Evolutionary conservation across 148 eudicot genomes (phyloP).

Genomic region (Drosera capensis): DNA sequence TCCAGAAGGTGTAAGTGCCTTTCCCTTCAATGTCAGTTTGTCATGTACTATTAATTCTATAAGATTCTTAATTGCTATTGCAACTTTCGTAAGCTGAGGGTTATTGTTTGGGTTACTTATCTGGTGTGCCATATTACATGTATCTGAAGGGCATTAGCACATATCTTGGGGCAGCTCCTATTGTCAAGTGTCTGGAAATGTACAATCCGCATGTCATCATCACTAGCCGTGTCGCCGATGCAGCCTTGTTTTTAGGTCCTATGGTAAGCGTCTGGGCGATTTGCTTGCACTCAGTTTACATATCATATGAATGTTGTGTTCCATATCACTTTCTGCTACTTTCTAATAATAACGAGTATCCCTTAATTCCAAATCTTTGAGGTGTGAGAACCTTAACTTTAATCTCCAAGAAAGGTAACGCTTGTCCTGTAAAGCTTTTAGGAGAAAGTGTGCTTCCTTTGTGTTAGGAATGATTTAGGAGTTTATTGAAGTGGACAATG

Average conservation of each 20-base stretch:
- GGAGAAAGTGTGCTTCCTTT: too few relatives aligned
- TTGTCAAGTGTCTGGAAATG: slow-evolving; percentile 72
- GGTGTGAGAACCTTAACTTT: too few relatives aligned
- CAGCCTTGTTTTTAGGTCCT: slow-evolving; percentile 86
- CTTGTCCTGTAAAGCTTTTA: too few relatives aligned
- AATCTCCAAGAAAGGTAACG: too few relatives aligned
- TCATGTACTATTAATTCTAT: not conserved
- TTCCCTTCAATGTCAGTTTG: not conserved
- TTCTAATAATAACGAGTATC: too few relatives aligned
- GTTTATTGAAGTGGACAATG: too few relatives aligned
- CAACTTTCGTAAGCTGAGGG: not conserved
- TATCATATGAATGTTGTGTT: too few relatives aligned
- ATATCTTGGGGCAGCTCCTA: slow-evolving; percentile 91
- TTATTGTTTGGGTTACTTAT: slow-evolving; percentile 2
- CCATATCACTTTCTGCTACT: too few relatives aligned
- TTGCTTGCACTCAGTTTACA: slow-evolving; percentile 1
- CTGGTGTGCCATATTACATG: slow-evolving; percentile 1
- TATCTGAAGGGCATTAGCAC: slow-evolving; percentile 55
- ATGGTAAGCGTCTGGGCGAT: slow-evolving; percentile 42
- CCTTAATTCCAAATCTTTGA: too few relatives aligned
- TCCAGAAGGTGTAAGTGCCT: slow-evolving; percentile 15
- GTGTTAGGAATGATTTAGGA: too few relatives aligned
- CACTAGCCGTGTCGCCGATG: slow-evolving; percentile 95
- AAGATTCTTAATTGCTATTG: not conserved
- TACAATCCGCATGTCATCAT: slow-evolving; percentile 70